Conservation (phyloP, 768 basidiomycete genomes). For the Kwoniella newhampshirensis region DNA sequence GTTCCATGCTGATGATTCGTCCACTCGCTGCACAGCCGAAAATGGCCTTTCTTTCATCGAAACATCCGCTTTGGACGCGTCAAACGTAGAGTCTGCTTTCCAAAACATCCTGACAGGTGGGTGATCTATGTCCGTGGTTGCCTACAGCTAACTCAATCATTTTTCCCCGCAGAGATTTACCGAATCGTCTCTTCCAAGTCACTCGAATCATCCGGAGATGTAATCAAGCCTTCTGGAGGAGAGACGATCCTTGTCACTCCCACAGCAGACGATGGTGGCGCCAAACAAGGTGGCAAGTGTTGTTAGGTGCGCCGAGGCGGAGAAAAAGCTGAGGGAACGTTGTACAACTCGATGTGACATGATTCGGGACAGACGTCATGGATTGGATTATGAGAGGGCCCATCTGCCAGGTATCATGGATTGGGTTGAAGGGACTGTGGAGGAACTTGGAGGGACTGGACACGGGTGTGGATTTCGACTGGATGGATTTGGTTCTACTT, state of each 20-base stretch:
- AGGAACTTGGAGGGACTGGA: too few relatives aligned
- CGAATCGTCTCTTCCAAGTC: constrained; percentile 94
- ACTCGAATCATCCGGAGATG: constrained; percentile 76
- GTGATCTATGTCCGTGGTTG: constrained; percentile 37
- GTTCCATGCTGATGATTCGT: constrained; percentile 7
- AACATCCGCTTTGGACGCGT: constrained; percentile 99
- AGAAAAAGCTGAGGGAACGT: too few relatives aligned
- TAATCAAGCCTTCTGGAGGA: constrained; percentile 70
- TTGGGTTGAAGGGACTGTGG: too few relatives aligned
- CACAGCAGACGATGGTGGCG: constrained; percentile 57
- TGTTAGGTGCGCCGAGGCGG: constrained; percentile 45
- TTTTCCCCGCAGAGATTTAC: constrained; percentile 74
- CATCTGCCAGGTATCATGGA: too few relatives aligned
- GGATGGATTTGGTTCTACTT: neutral
- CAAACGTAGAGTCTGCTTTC: constrained; percentile 96
- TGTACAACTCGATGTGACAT: too few relatives aligned
- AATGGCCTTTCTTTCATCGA: constrained; percentile 93
- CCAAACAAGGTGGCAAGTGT: constrained; percentile 54
- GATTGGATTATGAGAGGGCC: too few relatives aligned
- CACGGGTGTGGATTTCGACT: neutral
- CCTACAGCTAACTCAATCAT: constrained; percentile 1
- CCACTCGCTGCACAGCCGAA: constrained; percentile 63
- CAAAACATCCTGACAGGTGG: constrained; percentile 89
- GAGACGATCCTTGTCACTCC: constrained; percentile 82
- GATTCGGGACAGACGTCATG: too few relatives aligned